Base-by-base conservation (phyloP, 2,329 filamentous ascomycete species). In the Moelleriella libera region DNA sequence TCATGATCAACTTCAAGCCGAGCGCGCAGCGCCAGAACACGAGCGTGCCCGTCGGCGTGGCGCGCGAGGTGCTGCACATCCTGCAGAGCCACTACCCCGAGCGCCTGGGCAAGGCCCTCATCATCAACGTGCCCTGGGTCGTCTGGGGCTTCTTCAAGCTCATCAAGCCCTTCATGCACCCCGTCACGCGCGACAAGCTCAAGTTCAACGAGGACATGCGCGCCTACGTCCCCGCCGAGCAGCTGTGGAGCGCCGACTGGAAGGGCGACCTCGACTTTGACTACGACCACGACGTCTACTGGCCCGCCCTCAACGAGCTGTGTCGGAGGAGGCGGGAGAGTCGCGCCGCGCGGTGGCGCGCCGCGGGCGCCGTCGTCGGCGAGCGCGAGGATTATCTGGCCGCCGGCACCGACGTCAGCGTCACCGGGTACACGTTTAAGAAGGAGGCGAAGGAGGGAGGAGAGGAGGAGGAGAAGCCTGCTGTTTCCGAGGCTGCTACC, bases 11-110 rank as follows among this genome's bases (percentile, higher is more conserved):
- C 68, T 97, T 95, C 72, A 87, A 88, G 65, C 76, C 82, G 50
- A 83, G 81, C 54, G 85, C 84, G 62, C 78, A 74, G 50, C 80
- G 86, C 48, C 78, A 82, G 57, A 87, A 88, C 58, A 82, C 78
- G 12, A 71, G 74, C 30, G 88, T 90, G 7, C 80, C 80, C 8
- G 70, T 96, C 49, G 76, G 76, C 31, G 83, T 85, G 60, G 87
- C 85, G 5, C 80, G 85, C 55, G 83, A 94, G 68, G 85, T 89
- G n/a, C 69, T 98, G 56, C 75, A 83, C 62, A 94, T 98, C 55
- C 72, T 98, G 51, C 92, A 98, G 68, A 89, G 84, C 54, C 89
- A 98, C 68, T 97, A 97, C 62, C 92, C 92, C 0, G 92, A 98
- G 70, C 74, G 92, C 47, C 70, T 98, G 32, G 92, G 92, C 44